A percentile compares a stretch with the other conserved stretches of the same genome.
phyloP scores from a whole-genome alignment of 495 filamentous ascomycete species.

The Neurospora sublineolata region DNA sequence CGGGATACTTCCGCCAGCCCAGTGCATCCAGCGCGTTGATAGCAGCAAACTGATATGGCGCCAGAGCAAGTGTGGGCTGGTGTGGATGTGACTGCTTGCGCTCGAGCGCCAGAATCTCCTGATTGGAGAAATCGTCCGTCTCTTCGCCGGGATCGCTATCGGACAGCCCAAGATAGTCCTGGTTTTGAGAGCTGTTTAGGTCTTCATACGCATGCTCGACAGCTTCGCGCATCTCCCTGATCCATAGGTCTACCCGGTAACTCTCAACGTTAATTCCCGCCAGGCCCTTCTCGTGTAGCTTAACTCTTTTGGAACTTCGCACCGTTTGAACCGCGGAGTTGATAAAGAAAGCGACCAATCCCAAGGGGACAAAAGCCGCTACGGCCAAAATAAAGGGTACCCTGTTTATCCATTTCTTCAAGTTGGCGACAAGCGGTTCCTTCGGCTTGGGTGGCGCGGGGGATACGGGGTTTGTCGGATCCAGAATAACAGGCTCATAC shows the following conservation, averaged over 20 bases:
- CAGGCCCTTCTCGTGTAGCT: constrained; percentile 60
- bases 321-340: constrained; percentile 66
- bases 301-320: constrained; percentile 60
- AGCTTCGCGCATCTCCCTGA: constrained; percentile 56
- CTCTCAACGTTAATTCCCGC: constrained; percentile 47
- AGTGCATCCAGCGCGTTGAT: constrained; percentile 64
- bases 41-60: constrained; percentile 70
- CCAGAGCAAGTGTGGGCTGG: constrained; percentile 61
- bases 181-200: constrained; percentile 47
- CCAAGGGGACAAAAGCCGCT: constrained; percentile 55
- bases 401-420: constrained; percentile 20
- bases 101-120: constrained; percentile 24
- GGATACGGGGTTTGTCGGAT: constrained; percentile 51
- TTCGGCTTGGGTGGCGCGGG: constrained; percentile 21
- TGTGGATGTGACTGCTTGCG: constrained; percentile 22
- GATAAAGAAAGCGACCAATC: constrained; percentile 54
- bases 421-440: constrained; percentile 16
- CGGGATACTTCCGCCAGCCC: constrained; percentile 69
- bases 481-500: constrained; percentile 67
- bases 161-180: constrained; percentile 46
- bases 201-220: constrained; percentile 67
- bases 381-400: constrained; percentile 54
- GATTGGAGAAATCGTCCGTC: constrained; percentile 7
- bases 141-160: constrained; percentile 21
- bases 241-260: constrained; percentile 67